Base-by-base conservation (phyloP, 192 early-diverging fungal species). In the Coemansia sp. region DNA sequence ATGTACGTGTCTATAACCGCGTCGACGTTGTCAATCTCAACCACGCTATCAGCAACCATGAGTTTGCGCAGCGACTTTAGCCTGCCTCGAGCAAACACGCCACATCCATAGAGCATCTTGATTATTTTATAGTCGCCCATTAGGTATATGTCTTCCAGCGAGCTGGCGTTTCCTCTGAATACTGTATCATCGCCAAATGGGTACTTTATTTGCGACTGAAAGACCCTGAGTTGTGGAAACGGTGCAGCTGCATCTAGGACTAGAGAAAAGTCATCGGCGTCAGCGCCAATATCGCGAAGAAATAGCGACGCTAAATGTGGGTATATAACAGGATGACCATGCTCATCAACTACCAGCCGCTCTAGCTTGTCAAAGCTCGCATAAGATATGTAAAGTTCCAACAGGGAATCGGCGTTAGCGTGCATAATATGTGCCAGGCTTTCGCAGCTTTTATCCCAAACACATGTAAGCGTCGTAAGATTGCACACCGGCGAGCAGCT, bases 141-240 rank as follows among this genome's bases (percentile, higher is more conserved):
- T 5, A 63, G 2, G 14, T 23, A 25, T 15, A 63, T 26, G 22
- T 38, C 25, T 23, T 63, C 50, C n/a, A 63, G 34, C 22, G 51
- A 25, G 11, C 20, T 28, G 17, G 19, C 7, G 20, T 63, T 63
- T 10, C 50, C 61, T 7, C 51, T 52, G 19, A 63, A 63, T 23
- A 63, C 19, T 1, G 26, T 40, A 26, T 63, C 50, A 21, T 54
- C 51, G 36, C 22, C 61, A 38, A 63, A 63, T n/a, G 61, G 50
- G 23, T 25, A 38, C 20, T 54, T 38, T 9, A 25, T 21, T 14
- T 20, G 5, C 9, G 37, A 23, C 9, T 63, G 36, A n/a, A 63
- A 46, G 14, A 34, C 23, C 14, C 49, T 36, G 6, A 63, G 61
- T 15, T n/a, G 34, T 5, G 61, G 61, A 37, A 63, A 53, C 10